Percentiles rank a stretch among this genome's conserved stretches.
Conservation (phyloP, 306 rosid genomes). For the Gastrolobium bilobum region DNA sequence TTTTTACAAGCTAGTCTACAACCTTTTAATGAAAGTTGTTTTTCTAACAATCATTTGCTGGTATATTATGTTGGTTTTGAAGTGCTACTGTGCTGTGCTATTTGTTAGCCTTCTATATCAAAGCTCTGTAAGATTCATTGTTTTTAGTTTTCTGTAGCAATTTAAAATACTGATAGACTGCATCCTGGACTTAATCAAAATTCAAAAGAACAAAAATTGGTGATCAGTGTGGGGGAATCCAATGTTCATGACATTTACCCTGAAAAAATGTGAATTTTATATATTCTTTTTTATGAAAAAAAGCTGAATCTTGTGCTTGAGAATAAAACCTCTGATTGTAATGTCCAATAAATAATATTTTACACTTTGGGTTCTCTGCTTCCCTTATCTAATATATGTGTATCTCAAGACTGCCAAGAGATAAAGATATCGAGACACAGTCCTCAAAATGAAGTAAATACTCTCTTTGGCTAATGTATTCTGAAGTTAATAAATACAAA, state of each 20-base stretch:
- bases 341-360: slow-evolving; percentile 27
- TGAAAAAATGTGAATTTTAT: neutral
- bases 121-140: slow-evolving; percentile 11
- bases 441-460: neutral
- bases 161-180: neutral
- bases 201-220: neutral
- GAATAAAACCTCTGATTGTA: slow-evolving; percentile 19
- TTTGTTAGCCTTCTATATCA: neutral
- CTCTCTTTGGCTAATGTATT: neutral
- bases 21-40: neutral
- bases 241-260: neutral
- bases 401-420: neutral
- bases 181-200: neutral
- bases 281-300: slow-evolving; percentile 19
- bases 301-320: neutral
- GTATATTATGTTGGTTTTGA: slow-evolving; percentile 4
- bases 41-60: neutral
- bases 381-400: neutral
- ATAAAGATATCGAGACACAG: neutral
- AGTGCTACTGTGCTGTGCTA: neutral
- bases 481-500: slow-evolving; percentile 14
- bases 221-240: neutral
- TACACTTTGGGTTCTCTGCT: slow-evolving; percentile 6
- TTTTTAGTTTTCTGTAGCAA: neutral
- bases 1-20: neutral